Base-by-base conservation (phyloP, 1,284 basidiomycete genomes). In the Trametes sp. region DNA sequence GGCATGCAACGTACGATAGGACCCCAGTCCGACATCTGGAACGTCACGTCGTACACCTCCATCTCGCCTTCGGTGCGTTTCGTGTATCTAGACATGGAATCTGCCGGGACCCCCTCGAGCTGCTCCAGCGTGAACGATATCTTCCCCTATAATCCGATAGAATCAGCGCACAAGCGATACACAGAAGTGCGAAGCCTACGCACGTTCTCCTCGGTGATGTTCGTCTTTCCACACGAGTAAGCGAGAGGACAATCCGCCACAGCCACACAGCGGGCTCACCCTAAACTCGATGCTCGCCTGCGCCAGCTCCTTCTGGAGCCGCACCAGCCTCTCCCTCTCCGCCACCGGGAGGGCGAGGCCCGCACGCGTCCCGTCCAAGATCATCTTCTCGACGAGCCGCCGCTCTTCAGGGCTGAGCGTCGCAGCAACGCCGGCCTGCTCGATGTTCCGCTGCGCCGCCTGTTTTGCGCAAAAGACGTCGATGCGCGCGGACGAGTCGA, bases 131-230 rank as follows among this genome's bases (percentile, higher is more conserved):
- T 91, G 69, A 93, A 92, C 6, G 80, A 77, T 38, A 93, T 80
- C 28, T 78, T 76, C 13, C 83, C 87, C 89, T 93, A 28, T 16
- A n/a, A 14, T 24, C 14, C 28, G 23, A 46, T 4, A 28, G 24
- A 26, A 9, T 45, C 23, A 45, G 9, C 13, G 33, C 54, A 21
- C 13, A 13, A 44, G 41, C 21, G 41, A 11, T n/a, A 38, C 38
- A 54, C 24, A n/a, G 26, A 14, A 13, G 24, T n/a, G 13, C 10
- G 14, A 49, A 24, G n/a, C 31, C 4, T 11, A 23, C 10, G 45
- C 68, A 92, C 92, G 57, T 89, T 89, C 72, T 95, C 93, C 74
- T 95, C 91, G 69, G 94, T 94, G 76, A 88, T 92, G 77, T 93
- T 93, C 88, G 92, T 92, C 87, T 92, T 11, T 5, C n/a, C 26